phyloP scores from a whole-genome alignment of 257 asterid genomes.

The Lithospermum erythrorhizon region DNA sequence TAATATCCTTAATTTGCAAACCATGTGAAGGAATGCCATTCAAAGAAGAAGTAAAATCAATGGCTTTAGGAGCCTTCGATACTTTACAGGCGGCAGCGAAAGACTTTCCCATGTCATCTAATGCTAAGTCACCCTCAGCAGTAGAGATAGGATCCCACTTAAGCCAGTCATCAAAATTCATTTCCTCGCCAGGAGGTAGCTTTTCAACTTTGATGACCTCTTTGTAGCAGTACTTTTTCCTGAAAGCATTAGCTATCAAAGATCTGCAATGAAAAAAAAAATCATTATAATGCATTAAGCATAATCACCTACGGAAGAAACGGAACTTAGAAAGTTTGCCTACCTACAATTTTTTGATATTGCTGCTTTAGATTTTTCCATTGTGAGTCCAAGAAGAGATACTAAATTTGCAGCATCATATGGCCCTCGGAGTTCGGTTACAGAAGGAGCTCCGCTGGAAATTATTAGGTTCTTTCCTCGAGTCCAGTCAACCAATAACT shows the following conservation, averaged over 20 bases:
- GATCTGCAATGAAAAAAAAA: slow-evolving; percentile 36
- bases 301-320: neutral
- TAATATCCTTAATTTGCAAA: neutral
- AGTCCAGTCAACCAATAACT: slow-evolving; percentile 92
- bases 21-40: slow-evolving; percentile 6
- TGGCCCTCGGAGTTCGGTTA: slow-evolving; percentile 77
- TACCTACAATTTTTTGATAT: slow-evolving; percentile 86
- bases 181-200: slow-evolving; percentile 34
- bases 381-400: slow-evolving; percentile 52
- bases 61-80: slow-evolving; percentile 29
- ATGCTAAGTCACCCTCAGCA: slow-evolving; percentile 79
- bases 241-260: slow-evolving; percentile 50
- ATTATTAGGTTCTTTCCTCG: slow-evolving; percentile 69
- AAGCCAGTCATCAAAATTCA: slow-evolving; percentile 54
- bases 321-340: slow-evolving; percentile 11
- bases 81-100: slow-evolving; percentile 35
- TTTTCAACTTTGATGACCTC: slow-evolving; percentile 70
- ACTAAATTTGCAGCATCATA: slow-evolving; percentile 72
- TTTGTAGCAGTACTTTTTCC: slow-evolving; percentile 60
- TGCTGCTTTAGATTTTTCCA: slow-evolving; percentile 75
- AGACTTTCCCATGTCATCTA: slow-evolving; percentile 75
- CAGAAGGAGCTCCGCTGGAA: slow-evolving; percentile 69
- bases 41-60: slow-evolving; percentile 1
- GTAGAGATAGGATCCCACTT: slow-evolving; percentile 92
- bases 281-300: neutral